Evolutionary conservation across 441 rosid species (phyloP).

Genomic region (Erysimum cheiri): DNA sequence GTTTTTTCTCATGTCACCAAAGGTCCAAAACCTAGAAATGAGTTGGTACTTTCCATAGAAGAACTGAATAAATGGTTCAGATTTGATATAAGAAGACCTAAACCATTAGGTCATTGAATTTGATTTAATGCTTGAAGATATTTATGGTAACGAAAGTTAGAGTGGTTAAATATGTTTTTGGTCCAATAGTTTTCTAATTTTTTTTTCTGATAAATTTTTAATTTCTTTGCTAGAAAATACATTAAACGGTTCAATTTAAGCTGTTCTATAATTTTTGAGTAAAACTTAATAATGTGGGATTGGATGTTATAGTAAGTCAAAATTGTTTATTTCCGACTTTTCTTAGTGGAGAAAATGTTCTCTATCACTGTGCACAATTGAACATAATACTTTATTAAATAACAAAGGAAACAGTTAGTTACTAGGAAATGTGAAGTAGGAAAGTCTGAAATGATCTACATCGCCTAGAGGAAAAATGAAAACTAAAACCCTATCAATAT

Average conservation of each 20-base stretch:
- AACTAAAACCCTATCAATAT: background rate
- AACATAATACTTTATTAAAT: background rate
- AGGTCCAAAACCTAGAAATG: constrained; percentile 11
- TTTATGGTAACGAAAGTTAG: background rate
- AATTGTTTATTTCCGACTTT: constrained; percentile 15
- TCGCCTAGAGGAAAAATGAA: constrained; percentile 13
- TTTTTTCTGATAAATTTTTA: no score
- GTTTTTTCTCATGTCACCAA: background rate
- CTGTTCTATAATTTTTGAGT: background rate
- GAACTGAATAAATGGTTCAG: constrained; percentile 8
- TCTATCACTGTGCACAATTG: background rate
- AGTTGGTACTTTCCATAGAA: background rate
- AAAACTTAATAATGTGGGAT: no score
- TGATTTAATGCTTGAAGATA: background rate
- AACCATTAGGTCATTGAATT: background rate
- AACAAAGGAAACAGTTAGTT: background rate
- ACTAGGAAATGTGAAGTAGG: constrained; percentile 16
- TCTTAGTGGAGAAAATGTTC: background rate
- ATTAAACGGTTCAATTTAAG: background rate
- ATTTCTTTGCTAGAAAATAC: background rate
- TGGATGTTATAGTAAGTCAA: background rate
- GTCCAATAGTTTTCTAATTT: background rate
- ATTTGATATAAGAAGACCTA: background rate
- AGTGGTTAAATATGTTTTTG: background rate
- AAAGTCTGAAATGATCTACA: constrained; percentile 12